Conservation (phyloP, 2,329 filamentous ascomycete genomes). For the Metarhizium robertsii region DNA sequence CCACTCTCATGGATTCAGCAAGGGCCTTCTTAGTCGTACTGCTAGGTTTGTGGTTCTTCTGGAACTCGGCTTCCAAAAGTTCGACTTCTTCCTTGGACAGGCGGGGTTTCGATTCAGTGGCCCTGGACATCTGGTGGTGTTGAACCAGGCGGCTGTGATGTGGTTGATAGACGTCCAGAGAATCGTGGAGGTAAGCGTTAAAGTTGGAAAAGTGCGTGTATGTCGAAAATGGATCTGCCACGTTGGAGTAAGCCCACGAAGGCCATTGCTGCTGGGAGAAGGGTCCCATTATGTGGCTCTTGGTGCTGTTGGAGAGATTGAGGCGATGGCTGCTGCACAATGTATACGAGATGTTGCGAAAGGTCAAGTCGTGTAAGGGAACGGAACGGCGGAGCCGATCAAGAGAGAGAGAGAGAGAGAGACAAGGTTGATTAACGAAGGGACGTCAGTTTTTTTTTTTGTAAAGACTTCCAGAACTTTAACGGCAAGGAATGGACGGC, state of each 20-base stretch:
- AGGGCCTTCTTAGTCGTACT: conserved; percentile 52
- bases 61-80: conserved; percentile 50
- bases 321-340: not conserved
- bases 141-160: conserved; percentile 28
- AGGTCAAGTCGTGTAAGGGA: not conserved
- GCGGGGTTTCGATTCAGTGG: conserved; percentile 40
- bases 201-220: conserved; percentile 25
- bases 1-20: conserved; percentile 52
- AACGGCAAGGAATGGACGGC: not conserved
- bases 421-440: not conserved
- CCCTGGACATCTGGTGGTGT: conserved; percentile 29
- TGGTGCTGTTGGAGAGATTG: not conserved
- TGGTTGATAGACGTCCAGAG: conserved; percentile 27
- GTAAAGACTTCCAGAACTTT: not conserved
- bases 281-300: conserved; percentile 18
- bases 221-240: conserved; percentile 19
- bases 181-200: conserved; percentile 26
- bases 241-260: conserved; percentile 23
- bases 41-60: conserved; percentile 55
- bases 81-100: conserved; percentile 52
- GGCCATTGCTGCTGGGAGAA: conserved; percentile 27
- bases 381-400: not conserved
- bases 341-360: not conserved
- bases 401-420: not conserved
- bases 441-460: not conserved